A percentile compares a stretch with the other conserved stretches of the same genome.
Conservation (phyloP, 2,329 filamentous ascomycete genomes). For the Amylocarpus encephaloides region DNA sequence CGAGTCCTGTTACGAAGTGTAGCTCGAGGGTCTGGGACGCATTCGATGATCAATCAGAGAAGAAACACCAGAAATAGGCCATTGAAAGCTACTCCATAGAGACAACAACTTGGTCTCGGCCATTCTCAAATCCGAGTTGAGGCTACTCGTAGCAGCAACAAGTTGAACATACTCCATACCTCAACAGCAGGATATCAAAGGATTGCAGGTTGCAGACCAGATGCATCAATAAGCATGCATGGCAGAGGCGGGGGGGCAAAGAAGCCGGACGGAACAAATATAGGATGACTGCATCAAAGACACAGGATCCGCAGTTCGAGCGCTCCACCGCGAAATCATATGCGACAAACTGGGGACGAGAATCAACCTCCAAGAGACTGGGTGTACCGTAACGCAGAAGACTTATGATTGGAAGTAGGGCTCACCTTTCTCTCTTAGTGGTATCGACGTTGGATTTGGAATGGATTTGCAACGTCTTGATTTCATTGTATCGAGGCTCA, state of each 20-base stretch:
- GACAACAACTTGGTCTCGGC: background rate
- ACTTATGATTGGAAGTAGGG: no score
- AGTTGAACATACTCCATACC: background rate
- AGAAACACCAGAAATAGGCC: background rate
- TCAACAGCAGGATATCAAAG: background rate
- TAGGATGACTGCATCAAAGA: background rate
- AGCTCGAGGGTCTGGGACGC: background rate
- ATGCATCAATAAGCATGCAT: constrained; percentile 1
- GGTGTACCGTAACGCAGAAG: no score
- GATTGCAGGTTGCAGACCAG: background rate
- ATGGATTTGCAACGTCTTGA: no score
- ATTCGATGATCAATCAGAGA: background rate
- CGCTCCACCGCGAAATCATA: no score
- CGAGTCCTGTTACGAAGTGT: constrained; percentile 1
- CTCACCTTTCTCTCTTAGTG: no score
- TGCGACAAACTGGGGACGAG: no score
- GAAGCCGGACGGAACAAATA: background rate
- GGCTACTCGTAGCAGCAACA: no score
- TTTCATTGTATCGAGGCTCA: no score
- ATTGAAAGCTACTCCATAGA: background rate
- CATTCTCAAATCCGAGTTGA: no score
- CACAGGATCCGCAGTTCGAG: no score
- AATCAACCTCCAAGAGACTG: no score
- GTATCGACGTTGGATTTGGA: no score
- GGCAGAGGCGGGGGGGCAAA: background rate